Evolutionary conservation across 1,284 basidiomycete species (phyloP).

Genomic region (Pseudozyma flocculosa): DNA sequence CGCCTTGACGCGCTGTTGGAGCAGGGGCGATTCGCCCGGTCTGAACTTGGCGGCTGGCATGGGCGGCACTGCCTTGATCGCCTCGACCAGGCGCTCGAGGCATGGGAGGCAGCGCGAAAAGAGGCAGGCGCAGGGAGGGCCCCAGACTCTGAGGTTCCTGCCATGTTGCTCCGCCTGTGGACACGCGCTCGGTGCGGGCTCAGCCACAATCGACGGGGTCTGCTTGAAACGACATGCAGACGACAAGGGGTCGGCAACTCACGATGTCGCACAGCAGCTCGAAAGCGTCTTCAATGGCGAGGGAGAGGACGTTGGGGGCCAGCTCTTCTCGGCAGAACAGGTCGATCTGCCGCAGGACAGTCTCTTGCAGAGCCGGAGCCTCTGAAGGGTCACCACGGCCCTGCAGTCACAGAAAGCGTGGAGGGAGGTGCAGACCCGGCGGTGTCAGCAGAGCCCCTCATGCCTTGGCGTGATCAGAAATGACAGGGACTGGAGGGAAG

Average conservation of each 20-base stretch:
- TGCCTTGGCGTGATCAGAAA: no score
- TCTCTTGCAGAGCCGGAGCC: no score
- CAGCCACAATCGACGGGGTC: no score
- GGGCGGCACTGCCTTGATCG: constrained; percentile 8
- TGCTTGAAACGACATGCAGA: no score
- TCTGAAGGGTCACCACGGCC: no score
- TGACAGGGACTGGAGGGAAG: background rate
- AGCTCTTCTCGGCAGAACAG: constrained; percentile 18
- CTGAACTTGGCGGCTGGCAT: constrained; percentile 6
- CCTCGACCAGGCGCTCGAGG: constrained; percentile 14
- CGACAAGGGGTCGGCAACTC: no score
- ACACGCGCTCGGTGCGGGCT: no score
- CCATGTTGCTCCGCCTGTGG: constrained; percentile 16
- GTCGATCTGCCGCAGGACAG: no score
- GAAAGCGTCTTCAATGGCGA: constrained; percentile 27
- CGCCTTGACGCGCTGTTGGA: constrained; percentile 1
- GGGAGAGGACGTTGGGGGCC: constrained; percentile 12
- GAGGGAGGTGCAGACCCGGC: no score
- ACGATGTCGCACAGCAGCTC: constrained; percentile 29
- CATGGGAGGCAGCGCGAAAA: constrained; percentile 20
- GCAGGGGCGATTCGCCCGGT: constrained; percentile 1
- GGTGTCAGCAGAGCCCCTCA: no score
- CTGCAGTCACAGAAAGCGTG: no score
- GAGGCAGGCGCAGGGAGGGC: constrained; percentile 31
- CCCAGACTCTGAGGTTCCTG: constrained; percentile 13